These are phyloP conservation scores for Ilex aquifolium DNA, from an alignment of 257 asterid genomes.

Conservation along the genomic window DNA sequence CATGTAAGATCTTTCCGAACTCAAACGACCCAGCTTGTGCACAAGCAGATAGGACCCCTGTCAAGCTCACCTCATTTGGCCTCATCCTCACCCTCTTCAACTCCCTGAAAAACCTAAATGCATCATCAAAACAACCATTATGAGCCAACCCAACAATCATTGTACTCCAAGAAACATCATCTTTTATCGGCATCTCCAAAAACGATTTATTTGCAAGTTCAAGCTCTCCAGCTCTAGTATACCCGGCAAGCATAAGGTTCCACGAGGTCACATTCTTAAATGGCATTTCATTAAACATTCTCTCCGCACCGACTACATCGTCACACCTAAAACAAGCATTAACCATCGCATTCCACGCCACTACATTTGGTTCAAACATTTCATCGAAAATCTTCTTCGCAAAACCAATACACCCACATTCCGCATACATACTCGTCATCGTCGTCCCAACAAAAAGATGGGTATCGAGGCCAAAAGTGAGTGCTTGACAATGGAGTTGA, in stretches of 20 bases:
- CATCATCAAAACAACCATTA: conserved; percentile 46
- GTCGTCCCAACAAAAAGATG: conserved; percentile 83
- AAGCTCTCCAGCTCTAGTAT: conserved; percentile 52
- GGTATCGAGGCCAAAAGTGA: conserved; percentile 47
- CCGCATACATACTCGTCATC: conserved; percentile 76
- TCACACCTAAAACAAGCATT: conserved; percentile 57
- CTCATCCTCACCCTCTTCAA: conserved; percentile 41
- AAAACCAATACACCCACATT: conserved; percentile 44
- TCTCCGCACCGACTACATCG: conserved; percentile 50
- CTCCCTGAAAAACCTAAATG: conserved; percentile 48
- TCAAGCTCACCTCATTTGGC: conserved; percentile 72
- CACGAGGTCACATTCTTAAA: conserved; percentile 49
- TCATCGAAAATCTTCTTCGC: conserved; percentile 58
- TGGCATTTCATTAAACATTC: conserved; percentile 47
- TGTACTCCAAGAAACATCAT: conserved; percentile 83
- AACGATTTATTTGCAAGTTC: conserved; percentile 46
- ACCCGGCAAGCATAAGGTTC: conserved; percentile 85
- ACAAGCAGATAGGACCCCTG: conserved; percentile 74
- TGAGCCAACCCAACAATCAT: conserved; percentile 57
- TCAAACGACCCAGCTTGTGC: conserved; percentile 70
- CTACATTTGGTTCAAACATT: conserved; percentile 65
- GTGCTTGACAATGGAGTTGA: conserved; percentile 72
- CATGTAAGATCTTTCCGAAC: conserved; percentile 57
- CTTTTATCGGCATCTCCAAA: conserved; percentile 46
- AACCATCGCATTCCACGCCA: conserved; percentile 75